Evolutionary conservation across 2,329 filamentous ascomycete species (phyloP).

Genomic region (Apiospora hydei): DNA sequence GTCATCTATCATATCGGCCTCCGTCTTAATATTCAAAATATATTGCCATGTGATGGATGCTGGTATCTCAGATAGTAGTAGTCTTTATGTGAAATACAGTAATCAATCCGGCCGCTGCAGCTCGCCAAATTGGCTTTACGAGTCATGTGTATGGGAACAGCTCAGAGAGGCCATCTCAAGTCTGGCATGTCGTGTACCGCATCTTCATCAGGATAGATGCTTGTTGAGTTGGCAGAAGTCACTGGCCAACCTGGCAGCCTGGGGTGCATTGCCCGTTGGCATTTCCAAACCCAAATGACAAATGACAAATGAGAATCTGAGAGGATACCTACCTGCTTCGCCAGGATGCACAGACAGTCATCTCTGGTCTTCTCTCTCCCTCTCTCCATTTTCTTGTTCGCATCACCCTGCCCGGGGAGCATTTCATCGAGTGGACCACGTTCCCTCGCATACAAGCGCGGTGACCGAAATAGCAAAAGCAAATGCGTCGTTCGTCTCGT

Average conservation of each 20-base stretch:
- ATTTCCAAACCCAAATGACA: not conserved
- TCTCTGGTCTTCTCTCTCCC: not conserved
- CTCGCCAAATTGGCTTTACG: not conserved
- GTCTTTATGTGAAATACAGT: not conserved
- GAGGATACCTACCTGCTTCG: not conserved
- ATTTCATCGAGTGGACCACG: not conserved
- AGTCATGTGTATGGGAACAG: conserved; percentile 12
- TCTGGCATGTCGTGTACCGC: not conserved
- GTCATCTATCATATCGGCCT: not conserved
- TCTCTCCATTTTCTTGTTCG: not conserved
- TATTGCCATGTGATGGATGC: not conserved
- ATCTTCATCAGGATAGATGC: conserved; percentile 12
- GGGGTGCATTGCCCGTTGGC: conserved; percentile 2
- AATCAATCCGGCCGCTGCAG: not conserved
- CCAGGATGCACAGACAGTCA: not conserved
- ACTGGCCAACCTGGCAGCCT: not conserved
- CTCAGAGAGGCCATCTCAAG: not conserved
- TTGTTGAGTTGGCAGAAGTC: conserved; percentile 3
- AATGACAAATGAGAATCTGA: conserved; percentile 5
- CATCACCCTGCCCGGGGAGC: not conserved
- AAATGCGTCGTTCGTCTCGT: conserved; percentile 1
- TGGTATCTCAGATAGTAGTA: not conserved
- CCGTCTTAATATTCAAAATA: not conserved
- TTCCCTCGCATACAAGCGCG: not conserved
- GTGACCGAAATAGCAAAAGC: conserved; percentile 13